Percentiles rank a stretch among this genome's conserved stretches.
phyloP scores from a whole-genome alignment of 75 land plant species.

The Cupressus sempervirens region DNA sequence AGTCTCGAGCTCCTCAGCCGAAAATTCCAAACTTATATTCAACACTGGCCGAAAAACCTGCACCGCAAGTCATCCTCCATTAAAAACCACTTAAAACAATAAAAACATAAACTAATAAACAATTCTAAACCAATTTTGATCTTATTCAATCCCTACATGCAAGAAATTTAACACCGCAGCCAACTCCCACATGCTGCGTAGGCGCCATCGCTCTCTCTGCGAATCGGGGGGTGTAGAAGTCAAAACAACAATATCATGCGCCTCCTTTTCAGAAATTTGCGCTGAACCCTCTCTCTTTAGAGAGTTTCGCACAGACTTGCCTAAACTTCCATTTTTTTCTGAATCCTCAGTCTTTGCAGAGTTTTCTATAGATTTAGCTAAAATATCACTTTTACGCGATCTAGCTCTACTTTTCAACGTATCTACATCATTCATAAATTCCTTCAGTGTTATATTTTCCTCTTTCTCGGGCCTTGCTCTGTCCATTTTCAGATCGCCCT shows the following conservation, averaged over 20 bases:
- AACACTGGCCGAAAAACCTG: constrained; percentile 83
- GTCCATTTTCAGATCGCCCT: background rate
- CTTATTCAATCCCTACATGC: constrained; percentile 30
- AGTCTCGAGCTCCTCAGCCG: constrained; percentile 85
- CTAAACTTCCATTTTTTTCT: background rate
- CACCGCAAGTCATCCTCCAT: background rate
- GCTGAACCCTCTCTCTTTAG: background rate
- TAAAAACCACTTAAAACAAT: background rate
- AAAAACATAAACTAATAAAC: no score
- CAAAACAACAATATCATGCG: constrained; percentile 17
- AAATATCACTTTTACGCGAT: background rate
- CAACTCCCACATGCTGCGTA: constrained; percentile 91
- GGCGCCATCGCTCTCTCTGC: constrained; percentile 55
- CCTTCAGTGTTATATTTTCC: background rate
- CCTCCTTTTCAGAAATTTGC: background rate
- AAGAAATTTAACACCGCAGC: constrained; percentile 85
- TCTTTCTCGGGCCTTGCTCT: background rate
- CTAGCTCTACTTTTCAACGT: background rate
- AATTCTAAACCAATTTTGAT: background rate
- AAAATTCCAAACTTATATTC: constrained; percentile 36
- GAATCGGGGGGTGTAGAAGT: constrained; percentile 35
- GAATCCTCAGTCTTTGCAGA: background rate
- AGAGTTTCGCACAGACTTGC: background rate
- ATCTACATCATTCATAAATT: background rate
- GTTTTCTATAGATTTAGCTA: background rate